Evolutionary conservation across 2,329 filamentous ascomycete species (phyloP).

Genomic region (Penicillium oxalicum): DNA sequence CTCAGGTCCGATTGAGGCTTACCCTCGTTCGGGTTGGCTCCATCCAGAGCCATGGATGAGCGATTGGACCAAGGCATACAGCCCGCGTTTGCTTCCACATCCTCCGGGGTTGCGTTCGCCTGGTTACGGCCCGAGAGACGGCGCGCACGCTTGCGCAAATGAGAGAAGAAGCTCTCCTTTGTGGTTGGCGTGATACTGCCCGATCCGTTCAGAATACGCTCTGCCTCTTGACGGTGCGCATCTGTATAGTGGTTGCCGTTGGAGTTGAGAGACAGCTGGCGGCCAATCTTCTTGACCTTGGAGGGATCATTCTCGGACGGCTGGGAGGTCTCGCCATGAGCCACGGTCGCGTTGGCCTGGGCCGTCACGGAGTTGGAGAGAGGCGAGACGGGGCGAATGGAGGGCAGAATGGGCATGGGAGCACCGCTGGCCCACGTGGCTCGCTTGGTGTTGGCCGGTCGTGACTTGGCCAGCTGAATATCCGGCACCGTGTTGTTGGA

Average conservation of each 20-base stretch:
- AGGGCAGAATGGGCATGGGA: constrained; percentile 93
- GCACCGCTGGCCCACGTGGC: constrained; percentile 86
- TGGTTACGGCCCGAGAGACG: constrained; percentile 89
- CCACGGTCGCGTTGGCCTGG: constrained; percentile 65
- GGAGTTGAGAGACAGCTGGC: constrained; percentile 87
- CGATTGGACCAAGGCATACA: constrained; percentile 85
- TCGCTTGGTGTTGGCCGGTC: constrained; percentile 65
- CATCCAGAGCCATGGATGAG: constrained; percentile 74
- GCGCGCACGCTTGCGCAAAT: constrained; percentile 86
- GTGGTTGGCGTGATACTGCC: constrained; percentile 67
- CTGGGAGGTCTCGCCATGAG: constrained; percentile 46
- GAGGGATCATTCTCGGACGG: constrained; percentile 42
- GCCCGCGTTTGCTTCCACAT: constrained; percentile 86
- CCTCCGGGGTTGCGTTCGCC: constrained; percentile 73
- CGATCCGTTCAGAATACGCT: constrained; percentile 80
- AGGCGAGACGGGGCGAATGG: constrained; percentile 91
- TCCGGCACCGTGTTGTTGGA: constrained; percentile 38
- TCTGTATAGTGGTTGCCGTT: constrained; percentile 91
- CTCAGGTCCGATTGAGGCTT: constrained; percentile 49
- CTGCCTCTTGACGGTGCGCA: constrained; percentile 81
- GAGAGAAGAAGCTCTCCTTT: constrained; percentile 96
- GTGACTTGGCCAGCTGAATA: constrained; percentile 46
- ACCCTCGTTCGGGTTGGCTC: constrained; percentile 44
- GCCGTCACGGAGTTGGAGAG: constrained; percentile 89
- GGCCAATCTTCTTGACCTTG: constrained; percentile 82